Percentiles rank a stretch among this genome's conserved stretches.
These are phyloP conservation scores for Ormosia semicastrata DNA, from an alignment of 306 rosid genomes.

Conservation along the genomic window DNA sequence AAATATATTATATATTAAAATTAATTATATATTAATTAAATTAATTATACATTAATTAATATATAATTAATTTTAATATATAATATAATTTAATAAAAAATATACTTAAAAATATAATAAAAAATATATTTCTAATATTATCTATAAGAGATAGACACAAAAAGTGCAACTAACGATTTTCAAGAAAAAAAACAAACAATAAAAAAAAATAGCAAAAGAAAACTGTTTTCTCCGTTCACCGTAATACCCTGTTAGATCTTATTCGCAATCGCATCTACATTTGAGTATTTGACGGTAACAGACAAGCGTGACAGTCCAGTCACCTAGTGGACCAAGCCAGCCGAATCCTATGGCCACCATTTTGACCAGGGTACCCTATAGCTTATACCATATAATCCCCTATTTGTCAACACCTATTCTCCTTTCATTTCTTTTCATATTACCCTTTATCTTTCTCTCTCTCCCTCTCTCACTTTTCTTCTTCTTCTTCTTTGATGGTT, in stretches of 20 bases:
- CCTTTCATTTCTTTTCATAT: neutral
- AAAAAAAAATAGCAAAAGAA: neutral
- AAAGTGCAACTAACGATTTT: no score
- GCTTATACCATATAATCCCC: neutral
- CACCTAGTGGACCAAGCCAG: constrained; percentile 34
- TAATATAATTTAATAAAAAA: no score
- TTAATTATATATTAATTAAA: no score
- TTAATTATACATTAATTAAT: no score
- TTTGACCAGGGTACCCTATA: constrained; percentile 45
- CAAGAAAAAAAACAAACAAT: neutral
- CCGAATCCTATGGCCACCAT: constrained; percentile 17
- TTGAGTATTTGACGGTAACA: constrained; percentile 42
- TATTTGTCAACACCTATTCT: constrained; percentile 26
- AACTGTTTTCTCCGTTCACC: neutral
- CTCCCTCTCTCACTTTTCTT: neutral
- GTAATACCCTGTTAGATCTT: constrained; percentile 30
- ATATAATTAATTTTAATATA: no score
- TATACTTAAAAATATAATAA: no score
- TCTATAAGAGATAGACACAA: no score
- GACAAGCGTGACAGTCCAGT: constrained; percentile 44
- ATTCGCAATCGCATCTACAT: constrained; percentile 29
- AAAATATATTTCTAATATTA: no score
- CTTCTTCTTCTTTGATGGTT: neutral
- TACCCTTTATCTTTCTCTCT: neutral
- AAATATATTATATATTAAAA: no score